A percentile compares a stretch with the other conserved stretches of the same genome.
Conservation (phyloP, 306 rosid genomes). For the Lupinus albus region DNA sequence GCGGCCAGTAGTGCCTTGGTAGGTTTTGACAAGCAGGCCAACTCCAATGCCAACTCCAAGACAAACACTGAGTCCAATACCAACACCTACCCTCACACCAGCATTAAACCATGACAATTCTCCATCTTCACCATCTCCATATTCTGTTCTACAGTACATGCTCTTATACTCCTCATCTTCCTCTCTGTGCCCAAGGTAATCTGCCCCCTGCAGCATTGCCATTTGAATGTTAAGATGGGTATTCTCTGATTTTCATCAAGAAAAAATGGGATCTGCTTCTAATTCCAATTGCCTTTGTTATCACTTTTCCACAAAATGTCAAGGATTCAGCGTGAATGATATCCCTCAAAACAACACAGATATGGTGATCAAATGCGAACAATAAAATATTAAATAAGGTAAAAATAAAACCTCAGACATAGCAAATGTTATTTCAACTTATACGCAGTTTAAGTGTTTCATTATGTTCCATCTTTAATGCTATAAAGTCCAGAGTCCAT, state of each 20-base stretch:
- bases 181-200: slow-evolving; percentile 44
- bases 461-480: slow-evolving; percentile 7
- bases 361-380: not conserved
- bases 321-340: not conserved
- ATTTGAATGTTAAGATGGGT: slow-evolving; percentile 11
- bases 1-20: slow-evolving; percentile 75
- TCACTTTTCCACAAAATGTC: slow-evolving; percentile 14
- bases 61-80: slow-evolving; percentile 84
- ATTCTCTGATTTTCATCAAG: not conserved
- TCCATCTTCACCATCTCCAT: slow-evolving; percentile 72
- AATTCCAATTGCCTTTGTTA: slow-evolving; percentile 21
- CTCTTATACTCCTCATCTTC: slow-evolving; percentile 50
- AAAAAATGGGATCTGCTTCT: slow-evolving; percentile 21
- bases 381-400: not conserved
- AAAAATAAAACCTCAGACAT: slow-evolving; percentile 9
- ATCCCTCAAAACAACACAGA: slow-evolving; percentile 31
- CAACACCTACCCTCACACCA: slow-evolving; percentile 78
- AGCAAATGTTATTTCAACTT: slow-evolving; percentile 7
- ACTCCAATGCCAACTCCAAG: slow-evolving; percentile 83
- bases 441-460: not conserved
- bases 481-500: not conserved
- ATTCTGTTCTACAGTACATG: slow-evolving; percentile 50
- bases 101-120: slow-evolving; percentile 89
- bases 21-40: slow-evolving; percentile 69
- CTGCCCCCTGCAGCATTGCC: slow-evolving; percentile 44